Evolutionary conservation across 441 rosid genomes (phyloP).

Genomic region (Geranium incanum): DNA sequence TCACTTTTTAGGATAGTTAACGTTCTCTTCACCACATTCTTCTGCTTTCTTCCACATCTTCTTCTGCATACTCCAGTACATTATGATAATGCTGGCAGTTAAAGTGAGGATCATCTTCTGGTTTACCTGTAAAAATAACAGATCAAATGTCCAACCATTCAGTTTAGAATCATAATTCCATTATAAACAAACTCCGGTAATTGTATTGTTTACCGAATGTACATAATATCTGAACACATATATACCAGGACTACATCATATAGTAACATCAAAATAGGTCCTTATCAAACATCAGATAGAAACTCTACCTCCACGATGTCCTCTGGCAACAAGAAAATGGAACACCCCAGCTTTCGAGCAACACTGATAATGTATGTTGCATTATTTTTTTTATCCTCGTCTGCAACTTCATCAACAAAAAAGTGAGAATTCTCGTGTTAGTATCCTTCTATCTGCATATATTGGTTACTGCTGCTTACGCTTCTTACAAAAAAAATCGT

Average conservation of each 20-base stretch:
- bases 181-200: not conserved
- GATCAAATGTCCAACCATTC: not conserved
- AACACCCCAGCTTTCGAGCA: conserved; percentile 93
- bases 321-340: conserved; percentile 94
- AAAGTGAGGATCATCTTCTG: conserved; percentile 93
- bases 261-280: not conserved
- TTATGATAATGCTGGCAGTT: conserved; percentile 63
- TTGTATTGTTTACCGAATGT: too few relatives aligned
- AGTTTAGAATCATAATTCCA: not conserved
- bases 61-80: conserved; percentile 85
- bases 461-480: too few relatives aligned
- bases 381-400: conserved; percentile 87
- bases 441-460: too few relatives aligned
- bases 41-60: conserved; percentile 37
- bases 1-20: conserved; percentile 32
- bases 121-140: conserved; percentile 49
- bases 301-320: conserved; percentile 76
- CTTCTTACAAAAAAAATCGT: too few relatives aligned
- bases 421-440: not conserved
- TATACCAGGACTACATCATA: too few relatives aligned
- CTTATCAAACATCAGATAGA: not conserved
- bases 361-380: conserved; percentile 93
- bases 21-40: conserved; percentile 4
- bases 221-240: too few relatives aligned
- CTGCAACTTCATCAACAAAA: conserved; percentile 36